Percentiles rank a stretch among this genome's conserved stretches.
Conservation (phyloP, 495 filamentous ascomycete genomes). For the Acidiella bohemica region DNA sequence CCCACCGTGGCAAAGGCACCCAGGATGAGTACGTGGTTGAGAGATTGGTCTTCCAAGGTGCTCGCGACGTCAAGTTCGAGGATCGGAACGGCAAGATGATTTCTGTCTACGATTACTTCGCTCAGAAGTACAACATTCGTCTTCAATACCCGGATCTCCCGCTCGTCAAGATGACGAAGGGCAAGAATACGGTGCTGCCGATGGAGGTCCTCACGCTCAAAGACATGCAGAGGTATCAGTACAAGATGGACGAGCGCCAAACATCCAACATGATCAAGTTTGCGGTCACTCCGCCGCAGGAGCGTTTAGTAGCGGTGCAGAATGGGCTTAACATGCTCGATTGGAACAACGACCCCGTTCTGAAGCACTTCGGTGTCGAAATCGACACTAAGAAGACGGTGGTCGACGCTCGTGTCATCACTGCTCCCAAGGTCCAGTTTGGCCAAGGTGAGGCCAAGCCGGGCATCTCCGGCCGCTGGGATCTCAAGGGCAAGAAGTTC, state of each 20-base stretch:
- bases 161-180: slow-evolving; percentile 54
- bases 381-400: slow-evolving; percentile 47
- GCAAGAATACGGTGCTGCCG: slow-evolving; percentile 46
- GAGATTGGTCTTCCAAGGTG: slow-evolving; percentile 40
- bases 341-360: slow-evolving; percentile 53
- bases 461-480: slow-evolving; percentile 59
- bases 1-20: slow-evolving; percentile 38
- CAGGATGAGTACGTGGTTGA: slow-evolving; percentile 46
- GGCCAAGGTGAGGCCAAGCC: slow-evolving; percentile 36
- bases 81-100: slow-evolving; percentile 41
- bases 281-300: slow-evolving; percentile 49
- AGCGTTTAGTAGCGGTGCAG: slow-evolving; percentile 49
- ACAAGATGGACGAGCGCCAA: slow-evolving; percentile 59
- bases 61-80: slow-evolving; percentile 46
- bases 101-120: slow-evolving; percentile 54
- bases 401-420: slow-evolving; percentile 55
- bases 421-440: slow-evolving; percentile 56
- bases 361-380: slow-evolving; percentile 53
- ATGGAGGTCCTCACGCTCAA: slow-evolving; percentile 58
- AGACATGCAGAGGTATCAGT: slow-evolving; percentile 60
- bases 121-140: slow-evolving; percentile 44
- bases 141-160: slow-evolving; percentile 47
- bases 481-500: slow-evolving; percentile 69
- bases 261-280: slow-evolving; percentile 80
- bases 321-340: slow-evolving; percentile 52